Evolutionary conservation across 2,329 filamentous ascomycete species (phyloP).

Genomic region (Aspergillus alliaceus): DNA sequence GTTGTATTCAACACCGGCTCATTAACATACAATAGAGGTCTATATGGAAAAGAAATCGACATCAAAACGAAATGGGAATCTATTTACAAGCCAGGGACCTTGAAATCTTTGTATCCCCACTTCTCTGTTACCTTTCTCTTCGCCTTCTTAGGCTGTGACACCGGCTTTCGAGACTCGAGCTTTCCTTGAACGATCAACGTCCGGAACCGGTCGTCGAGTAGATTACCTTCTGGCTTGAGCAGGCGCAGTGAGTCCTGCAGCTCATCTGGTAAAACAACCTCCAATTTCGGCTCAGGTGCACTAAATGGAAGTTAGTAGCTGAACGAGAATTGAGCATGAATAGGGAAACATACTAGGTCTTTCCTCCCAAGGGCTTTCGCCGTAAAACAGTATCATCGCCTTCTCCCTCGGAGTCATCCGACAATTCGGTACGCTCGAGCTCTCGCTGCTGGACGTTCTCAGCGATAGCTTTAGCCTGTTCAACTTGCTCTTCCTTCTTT

Average conservation of each 20-base stretch:
- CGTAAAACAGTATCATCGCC: slow-evolving; percentile 66
- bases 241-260: slow-evolving; percentile 76
- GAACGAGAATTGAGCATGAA: neutral
- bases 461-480: slow-evolving; percentile 69
- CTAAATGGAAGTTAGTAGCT: slow-evolving; percentile 28
- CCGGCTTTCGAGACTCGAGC: slow-evolving; percentile 76
- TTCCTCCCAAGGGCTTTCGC: slow-evolving; percentile 70
- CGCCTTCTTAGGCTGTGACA: slow-evolving; percentile 78
- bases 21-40: slow-evolving; percentile 6
- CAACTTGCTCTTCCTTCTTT: slow-evolving; percentile 69
- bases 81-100: slow-evolving; percentile 43
- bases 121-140: slow-evolving; percentile 87
- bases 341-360: slow-evolving; percentile 46
- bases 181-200: slow-evolving; percentile 86
- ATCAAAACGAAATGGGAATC: slow-evolving; percentile 20
- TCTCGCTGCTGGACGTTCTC: slow-evolving; percentile 50
- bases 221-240: slow-evolving; percentile 92
- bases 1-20: slow-evolving; percentile 1
- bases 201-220: slow-evolving; percentile 87
- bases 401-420: slow-evolving; percentile 47
- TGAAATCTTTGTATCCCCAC: slow-evolving; percentile 97
- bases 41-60: slow-evolving; percentile 10
- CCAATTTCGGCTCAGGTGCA: slow-evolving; percentile 71
- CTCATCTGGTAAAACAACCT: slow-evolving; percentile 80
- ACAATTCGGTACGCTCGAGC: slow-evolving; percentile 44